Evolutionary conservation across 1,284 basidiomycete species (phyloP).

Genomic region (Thelephora terrestris): DNA sequence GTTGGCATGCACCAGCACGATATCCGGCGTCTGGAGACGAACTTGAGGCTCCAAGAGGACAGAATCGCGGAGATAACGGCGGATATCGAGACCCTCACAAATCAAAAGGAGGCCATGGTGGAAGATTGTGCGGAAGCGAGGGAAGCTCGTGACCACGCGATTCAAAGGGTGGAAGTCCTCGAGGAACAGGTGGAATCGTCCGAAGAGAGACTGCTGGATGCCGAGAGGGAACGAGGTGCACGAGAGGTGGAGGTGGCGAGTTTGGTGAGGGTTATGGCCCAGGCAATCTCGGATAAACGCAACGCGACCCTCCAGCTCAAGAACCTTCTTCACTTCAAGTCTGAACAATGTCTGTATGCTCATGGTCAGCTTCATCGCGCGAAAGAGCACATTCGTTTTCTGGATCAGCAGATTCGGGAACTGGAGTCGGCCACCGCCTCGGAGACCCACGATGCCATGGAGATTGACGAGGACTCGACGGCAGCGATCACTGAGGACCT

Average conservation of each 20-base stretch:
- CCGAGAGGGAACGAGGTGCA: conserved; percentile 7
- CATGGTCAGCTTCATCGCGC: conserved; percentile 9
- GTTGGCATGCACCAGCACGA: conserved; percentile 68
- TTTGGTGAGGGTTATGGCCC: conserved; percentile 22
- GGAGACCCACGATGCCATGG: conserved; percentile 4
- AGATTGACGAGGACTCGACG: conserved; percentile 4
- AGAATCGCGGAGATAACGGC: conserved; percentile 52
- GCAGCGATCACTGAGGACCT: conserved; percentile 9
- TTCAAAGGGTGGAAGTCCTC: conserved; percentile 29
- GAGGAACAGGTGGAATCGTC: conserved; percentile 46
- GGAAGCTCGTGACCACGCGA: conserved; percentile 54
- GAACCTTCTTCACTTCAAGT: not conserved
- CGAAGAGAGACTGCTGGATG: conserved; percentile 26
- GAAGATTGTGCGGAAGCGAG: conserved; percentile 69
- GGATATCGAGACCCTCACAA: conserved; percentile 52
- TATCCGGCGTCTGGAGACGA: conserved; percentile 60
- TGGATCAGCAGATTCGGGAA: not conserved
- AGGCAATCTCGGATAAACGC: conserved; percentile 14
- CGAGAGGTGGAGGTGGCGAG: conserved; percentile 22
- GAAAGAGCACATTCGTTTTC: not conserved
- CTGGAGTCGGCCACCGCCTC: not conserved
- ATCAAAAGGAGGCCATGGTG: conserved; percentile 67
- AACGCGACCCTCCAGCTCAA: not conserved
- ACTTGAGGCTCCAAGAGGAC: conserved; percentile 61
- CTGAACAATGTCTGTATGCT: not conserved